These are phyloP conservation scores for Globisporangium iwayamae DNA, from an alignment of 352 stramenopile species.

Conservation along the genomic window DNA sequence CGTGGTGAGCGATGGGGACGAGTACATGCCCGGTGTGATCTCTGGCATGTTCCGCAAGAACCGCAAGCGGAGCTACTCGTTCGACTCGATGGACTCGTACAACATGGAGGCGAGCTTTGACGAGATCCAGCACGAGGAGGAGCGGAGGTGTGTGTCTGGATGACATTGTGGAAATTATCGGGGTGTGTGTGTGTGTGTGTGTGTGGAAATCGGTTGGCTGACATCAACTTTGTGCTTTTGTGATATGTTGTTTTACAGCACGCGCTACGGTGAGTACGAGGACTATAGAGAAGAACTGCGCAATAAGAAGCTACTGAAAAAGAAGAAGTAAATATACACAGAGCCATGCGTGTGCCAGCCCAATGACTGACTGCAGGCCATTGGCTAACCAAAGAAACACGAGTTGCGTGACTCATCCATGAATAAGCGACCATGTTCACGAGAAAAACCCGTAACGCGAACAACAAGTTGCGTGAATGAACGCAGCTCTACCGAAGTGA, in stretches of 20 bases:
- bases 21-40: slow-evolving; percentile 75
- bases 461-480: not conserved
- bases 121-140: slow-evolving; percentile 86
- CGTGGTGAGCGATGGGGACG: slow-evolving; percentile 74
- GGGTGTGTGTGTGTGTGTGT: too few relatives aligned
- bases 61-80: slow-evolving; percentile 68
- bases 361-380: not conserved
- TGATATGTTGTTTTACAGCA: slow-evolving; percentile 28
- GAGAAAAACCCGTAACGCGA: not conserved
- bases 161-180: not conserved
- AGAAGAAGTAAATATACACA: slow-evolving; percentile 40
- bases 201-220: not conserved
- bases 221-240: not conserved
- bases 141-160: slow-evolving; percentile 48
- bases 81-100: slow-evolving; percentile 76
- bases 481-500: not conserved
- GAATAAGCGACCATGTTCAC: not conserved
- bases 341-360: not conserved
- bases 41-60: slow-evolving; percentile 76
- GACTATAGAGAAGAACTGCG: slow-evolving; percentile 80
- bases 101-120: slow-evolving; percentile 86
- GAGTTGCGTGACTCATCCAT: slow-evolving; percentile 3
- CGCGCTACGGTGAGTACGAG: slow-evolving; percentile 77
- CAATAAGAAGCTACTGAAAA: slow-evolving; percentile 81
- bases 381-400: not conserved